Conservation (phyloP, 164 flowering plant genomes). For the Vitis rotundifolia region DNA sequence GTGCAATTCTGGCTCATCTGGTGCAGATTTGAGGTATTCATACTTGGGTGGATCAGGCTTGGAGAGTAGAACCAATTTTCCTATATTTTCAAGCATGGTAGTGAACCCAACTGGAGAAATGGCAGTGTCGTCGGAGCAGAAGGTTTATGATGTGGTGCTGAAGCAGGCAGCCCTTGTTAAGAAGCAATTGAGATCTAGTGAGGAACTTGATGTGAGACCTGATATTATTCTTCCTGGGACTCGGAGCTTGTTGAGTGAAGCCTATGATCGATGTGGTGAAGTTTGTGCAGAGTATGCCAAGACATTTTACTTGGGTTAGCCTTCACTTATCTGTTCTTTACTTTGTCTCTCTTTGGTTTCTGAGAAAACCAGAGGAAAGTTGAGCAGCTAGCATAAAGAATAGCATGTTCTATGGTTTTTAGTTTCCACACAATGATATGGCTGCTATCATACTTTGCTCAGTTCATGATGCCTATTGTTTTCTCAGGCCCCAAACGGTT, state of each 20-base stretch:
- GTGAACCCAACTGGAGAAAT: constrained; percentile 58
- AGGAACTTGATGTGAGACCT: constrained; percentile 48
- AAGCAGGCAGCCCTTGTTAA: constrained; percentile 87
- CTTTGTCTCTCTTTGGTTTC: too few species aligned
- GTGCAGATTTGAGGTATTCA: constrained; percentile 32
- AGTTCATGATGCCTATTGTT: too few species aligned
- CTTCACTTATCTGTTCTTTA: constrained; percentile 7
- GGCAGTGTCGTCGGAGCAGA: constrained; percentile 59
- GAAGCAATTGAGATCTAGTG: constrained; percentile 32
- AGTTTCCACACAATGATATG: too few species aligned
- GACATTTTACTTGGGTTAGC: constrained; percentile 86
- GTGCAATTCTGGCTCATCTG: constrained; percentile 25
- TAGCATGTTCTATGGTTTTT: too few species aligned
- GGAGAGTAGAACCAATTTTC: constrained; percentile 21
- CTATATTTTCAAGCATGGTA: constrained; percentile 45
- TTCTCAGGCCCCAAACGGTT: too few species aligned
- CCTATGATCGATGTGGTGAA: constrained; percentile 88
- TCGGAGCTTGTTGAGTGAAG: constrained; percentile 58
- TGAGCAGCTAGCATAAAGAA: too few species aligned
- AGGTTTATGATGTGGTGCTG: constrained; percentile 78
- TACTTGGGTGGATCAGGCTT: constrained; percentile 24
- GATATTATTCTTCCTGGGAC: constrained; percentile 54
- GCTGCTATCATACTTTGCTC: too few species aligned
- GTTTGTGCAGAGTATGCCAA: constrained; percentile 95
- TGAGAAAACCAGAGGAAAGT: too few species aligned